Evolutionary conservation across 2,329 filamentous ascomycete genomes (phyloP).

Genomic region (Aspergillus texensis): DNA sequence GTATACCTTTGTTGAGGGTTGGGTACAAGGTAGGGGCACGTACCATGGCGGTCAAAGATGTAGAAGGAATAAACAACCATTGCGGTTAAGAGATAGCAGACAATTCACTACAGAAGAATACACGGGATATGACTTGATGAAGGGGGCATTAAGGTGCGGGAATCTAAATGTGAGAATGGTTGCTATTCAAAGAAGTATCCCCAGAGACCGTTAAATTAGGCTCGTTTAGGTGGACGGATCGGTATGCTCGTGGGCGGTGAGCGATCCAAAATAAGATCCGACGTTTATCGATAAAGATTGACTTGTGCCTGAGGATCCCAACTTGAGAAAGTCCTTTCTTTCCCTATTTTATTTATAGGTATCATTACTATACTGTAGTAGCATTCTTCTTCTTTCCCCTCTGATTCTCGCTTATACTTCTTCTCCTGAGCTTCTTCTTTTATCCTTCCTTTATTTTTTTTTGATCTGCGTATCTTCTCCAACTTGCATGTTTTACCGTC

Average conservation of each 20-base stretch:
- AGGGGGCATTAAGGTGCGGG: not conserved
- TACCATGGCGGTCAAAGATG: constrained; percentile 98
- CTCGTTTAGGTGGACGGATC: constrained; percentile 11
- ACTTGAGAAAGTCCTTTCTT: not conserved
- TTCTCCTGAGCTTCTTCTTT: not conserved
- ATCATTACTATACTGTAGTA: not conserved
- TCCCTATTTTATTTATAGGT: not conserved
- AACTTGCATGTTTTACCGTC: not conserved
- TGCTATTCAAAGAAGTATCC: not conserved
- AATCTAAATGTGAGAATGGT: not conserved
- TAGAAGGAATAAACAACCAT: constrained; percentile 99
- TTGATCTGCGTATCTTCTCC: not conserved
- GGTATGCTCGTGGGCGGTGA: constrained; percentile 21
- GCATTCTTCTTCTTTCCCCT: not conserved
- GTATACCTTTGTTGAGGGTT: constrained; percentile 8
- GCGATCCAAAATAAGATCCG: not conserved
- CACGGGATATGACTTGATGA: constrained; percentile 1
- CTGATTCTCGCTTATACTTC: not conserved
- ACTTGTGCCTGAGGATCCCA: constrained; percentile 5
- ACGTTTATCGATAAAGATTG: constrained; percentile 14
- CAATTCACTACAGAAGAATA: constrained; percentile 9
- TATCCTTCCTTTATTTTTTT: not conserved
- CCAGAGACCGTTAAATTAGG: constrained; percentile 15
- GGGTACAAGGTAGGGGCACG: constrained; percentile 12
- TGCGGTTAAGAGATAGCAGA: constrained; percentile 27